Percentiles rank a stretch among this genome's conserved stretches.
Conservation (phyloP, 208 protist genomes). For the Acanthamoeba royreba region DNA sequence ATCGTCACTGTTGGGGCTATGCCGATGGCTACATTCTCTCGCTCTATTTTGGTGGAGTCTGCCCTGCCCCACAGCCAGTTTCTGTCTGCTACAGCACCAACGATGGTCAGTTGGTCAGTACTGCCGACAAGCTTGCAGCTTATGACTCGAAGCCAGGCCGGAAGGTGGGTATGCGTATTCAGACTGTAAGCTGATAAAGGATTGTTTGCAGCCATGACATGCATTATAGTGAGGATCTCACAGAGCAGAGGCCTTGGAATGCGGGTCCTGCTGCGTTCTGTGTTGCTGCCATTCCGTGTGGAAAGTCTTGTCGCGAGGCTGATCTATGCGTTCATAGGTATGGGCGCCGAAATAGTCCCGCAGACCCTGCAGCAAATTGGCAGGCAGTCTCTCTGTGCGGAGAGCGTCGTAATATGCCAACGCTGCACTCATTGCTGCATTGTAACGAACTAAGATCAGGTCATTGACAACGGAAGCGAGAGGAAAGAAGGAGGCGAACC, state of each 20-base stretch:
- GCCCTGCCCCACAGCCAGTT: not conserved
- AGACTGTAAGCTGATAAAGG: no score
- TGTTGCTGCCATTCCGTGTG: not conserved
- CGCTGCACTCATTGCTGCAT: conserved; percentile 71
- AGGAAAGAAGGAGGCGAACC: not conserved
- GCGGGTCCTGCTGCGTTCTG: not conserved
- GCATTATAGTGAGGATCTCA: no score
- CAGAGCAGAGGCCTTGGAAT: not conserved
- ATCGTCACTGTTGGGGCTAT: not conserved
- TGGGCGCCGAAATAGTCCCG: conserved; percentile 93
- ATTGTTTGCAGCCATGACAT: no score
- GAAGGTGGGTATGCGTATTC: no score
- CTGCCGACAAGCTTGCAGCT: no score
- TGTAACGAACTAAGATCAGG: no score
- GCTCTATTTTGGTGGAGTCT: not conserved
- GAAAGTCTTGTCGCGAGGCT: not conserved
- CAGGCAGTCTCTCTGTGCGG: conserved; percentile 76
- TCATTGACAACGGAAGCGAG: not conserved
- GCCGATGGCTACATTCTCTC: not conserved
- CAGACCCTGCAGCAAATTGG: conserved; percentile 86
- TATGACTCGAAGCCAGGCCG: no score
- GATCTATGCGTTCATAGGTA: conserved; percentile 85
- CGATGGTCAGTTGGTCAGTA: no score
- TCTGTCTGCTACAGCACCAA: not conserved
- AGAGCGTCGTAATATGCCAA: conserved; percentile 88